These are phyloP conservation scores for Saturnispora quitensis DNA, from an alignment of 805 yeast species.

Conservation along the genomic window DNA sequence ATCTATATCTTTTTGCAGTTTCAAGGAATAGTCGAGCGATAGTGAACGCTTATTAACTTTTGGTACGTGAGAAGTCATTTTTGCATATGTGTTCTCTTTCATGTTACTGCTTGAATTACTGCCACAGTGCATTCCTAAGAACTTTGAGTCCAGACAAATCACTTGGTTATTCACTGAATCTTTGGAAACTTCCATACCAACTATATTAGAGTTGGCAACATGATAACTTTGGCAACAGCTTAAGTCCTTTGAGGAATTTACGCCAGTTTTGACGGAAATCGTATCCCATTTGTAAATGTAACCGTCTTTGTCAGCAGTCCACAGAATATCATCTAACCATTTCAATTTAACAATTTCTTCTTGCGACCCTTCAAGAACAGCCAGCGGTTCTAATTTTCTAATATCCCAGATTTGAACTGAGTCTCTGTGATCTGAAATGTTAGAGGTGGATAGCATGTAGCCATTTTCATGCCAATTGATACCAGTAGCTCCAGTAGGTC, in stretches of 20 bases:
- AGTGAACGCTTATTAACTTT: background rate
- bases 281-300: constrained; percentile 52
- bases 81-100: background rate
- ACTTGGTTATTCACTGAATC: constrained; percentile 25
- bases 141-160: constrained; percentile 45
- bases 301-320: constrained; percentile 58
- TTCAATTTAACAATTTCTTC: constrained; percentile 47
- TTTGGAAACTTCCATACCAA: constrained; percentile 33
- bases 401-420: constrained; percentile 69
- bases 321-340: constrained; percentile 42
- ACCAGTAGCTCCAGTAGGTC: constrained; percentile 27
- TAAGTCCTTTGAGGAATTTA: background rate
- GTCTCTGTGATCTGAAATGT: constrained; percentile 21
- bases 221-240: background rate
- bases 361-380: constrained; percentile 46
- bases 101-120: background rate
- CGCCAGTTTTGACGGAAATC: constrained; percentile 5
- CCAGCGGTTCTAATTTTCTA: constrained; percentile 45
- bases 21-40: constrained; percentile 2
- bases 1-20: constrained; percentile 9
- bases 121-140: constrained; percentile 44
- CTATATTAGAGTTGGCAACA: constrained; percentile 38
- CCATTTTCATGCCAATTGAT: constrained; percentile 59
- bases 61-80: background rate
- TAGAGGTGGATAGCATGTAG: constrained; percentile 51